These are phyloP conservation scores for Boletus rubroflammeus DNA, from an alignment of 768 basidiomycete genomes.

Conservation along the genomic window DNA sequence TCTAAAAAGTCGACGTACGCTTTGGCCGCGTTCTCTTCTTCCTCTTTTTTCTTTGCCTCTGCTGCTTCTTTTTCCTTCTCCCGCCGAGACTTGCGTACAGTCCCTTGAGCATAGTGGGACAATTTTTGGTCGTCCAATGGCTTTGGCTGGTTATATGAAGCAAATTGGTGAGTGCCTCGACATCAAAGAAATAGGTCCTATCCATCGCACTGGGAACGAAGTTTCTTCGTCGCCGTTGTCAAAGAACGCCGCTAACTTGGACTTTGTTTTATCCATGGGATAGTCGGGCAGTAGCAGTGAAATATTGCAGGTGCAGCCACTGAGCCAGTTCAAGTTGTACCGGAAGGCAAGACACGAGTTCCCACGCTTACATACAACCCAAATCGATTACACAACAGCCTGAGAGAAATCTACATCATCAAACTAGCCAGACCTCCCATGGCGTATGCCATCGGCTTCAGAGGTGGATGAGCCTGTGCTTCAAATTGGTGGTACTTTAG, in stretches of 20 bases:
- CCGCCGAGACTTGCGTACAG: constrained; percentile 80
- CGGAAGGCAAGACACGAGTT: constrained; percentile 9
- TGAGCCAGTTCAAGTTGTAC: background rate
- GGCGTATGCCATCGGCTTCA: constrained; percentile 92
- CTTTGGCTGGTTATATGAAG: constrained; percentile 67
- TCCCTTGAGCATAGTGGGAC: constrained; percentile 83
- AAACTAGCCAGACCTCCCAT: constrained; percentile 61
- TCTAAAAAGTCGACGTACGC: constrained; percentile 84
- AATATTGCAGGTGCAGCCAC: constrained; percentile 2
- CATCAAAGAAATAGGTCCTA: constrained; percentile 55
- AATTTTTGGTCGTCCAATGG: constrained; percentile 81
- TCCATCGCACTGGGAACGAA: constrained; percentile 90
- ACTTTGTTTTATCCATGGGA: constrained; percentile 35
- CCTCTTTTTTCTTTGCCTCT: constrained; percentile 82
- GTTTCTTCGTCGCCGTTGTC: constrained; percentile 81
- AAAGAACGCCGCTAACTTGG: constrained; percentile 74
- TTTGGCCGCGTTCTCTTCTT: constrained; percentile 74
- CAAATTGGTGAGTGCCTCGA: constrained; percentile 57
- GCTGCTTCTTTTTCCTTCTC: constrained; percentile 93
- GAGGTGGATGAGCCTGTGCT: constrained; percentile 80
- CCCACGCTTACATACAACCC: constrained; percentile 22
- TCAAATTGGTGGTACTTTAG: constrained; percentile 79
- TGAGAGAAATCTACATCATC: constrained; percentile 54
- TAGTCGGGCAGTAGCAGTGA: background rate
- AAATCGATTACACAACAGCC: background rate